These are phyloP conservation scores for Botrytis byssoidea DNA, from an alignment of 2,329 filamentous ascomycete species.

Conservation along the genomic window DNA sequence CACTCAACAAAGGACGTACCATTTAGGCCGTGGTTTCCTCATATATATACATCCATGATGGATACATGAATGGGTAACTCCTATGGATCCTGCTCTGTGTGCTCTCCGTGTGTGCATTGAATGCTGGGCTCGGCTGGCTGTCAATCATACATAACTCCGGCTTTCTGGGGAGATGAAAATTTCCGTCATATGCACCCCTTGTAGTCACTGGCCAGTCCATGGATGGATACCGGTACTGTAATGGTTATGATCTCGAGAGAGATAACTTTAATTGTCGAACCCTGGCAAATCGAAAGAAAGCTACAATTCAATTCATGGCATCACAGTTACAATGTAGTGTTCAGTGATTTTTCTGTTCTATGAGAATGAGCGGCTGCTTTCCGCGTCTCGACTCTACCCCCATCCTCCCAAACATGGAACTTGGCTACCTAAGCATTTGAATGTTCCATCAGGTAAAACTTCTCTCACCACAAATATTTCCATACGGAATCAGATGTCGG, in stretches of 20 bases:
- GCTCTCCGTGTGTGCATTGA: background rate
- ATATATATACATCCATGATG: background rate
- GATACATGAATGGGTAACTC: background rate
- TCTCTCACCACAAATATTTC: background rate
- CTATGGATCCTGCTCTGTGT: background rate
- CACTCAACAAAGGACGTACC: background rate
- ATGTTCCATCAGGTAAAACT: background rate
- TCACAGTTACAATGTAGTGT: background rate
- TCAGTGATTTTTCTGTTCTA: background rate
- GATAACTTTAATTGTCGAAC: background rate
- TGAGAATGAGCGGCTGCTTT: background rate
- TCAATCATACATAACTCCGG: background rate
- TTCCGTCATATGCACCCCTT: too few species aligned
- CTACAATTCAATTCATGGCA: background rate
- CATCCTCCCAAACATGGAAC: background rate
- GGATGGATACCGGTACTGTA: background rate
- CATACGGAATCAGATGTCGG: background rate
- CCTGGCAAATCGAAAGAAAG: background rate
- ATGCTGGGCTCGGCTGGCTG: background rate
- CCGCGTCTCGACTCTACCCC: background rate
- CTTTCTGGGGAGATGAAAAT: background rate
- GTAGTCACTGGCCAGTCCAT: too few species aligned
- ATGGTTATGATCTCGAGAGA: background rate
- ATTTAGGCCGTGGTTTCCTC: background rate
- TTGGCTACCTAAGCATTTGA: background rate